Evolutionary conservation across 2,329 filamentous ascomycete genomes (phyloP), one percentile per base, ranked within the genome.

Genomic region (Penicillium glabrum): DNA sequence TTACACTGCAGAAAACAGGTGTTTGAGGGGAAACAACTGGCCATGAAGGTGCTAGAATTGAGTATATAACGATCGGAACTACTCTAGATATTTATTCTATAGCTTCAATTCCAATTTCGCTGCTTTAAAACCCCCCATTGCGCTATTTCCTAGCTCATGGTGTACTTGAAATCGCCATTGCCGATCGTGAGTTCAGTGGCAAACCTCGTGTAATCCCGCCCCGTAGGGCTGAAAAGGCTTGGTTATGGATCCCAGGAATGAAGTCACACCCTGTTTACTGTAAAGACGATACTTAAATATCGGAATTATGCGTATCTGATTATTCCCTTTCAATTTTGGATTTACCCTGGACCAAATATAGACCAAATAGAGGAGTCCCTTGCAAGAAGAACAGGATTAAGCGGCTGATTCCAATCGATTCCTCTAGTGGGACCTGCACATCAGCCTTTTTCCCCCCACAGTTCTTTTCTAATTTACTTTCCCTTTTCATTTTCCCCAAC

Each of bases 201-300:
- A 33, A 47, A 46, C 11, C 11, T 48, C 39, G 50, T 44, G 37
- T 16, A 49, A 56, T 52, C n/a, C 16, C 35, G 61, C 67, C 67
- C 53, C 56, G 66, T 71, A 70, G 69, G 69, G 69, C 69, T 71
- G 69, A 41, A 70, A 33, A 33, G 31, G 65, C 60, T 69, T 68
- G 57, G 57, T 65, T 54, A 52, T 57, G 56, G 62, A 57, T 62
- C 58, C 35, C 29, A 19, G 27, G 14, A 29, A 33, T 31, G 45
- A 46, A 27, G 43, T 31, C 45, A 29, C 45, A 4, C 14, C 23
- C 8, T 45, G 6, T 45, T 45, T 41, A 6, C n/a, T 41, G 39
- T 10, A 41, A 39, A n/a, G 35, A 16, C 39, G 2, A 14, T 19
- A 23, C 4, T 21, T 23, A 41, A 39, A 39, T 39, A 4, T 23